These are phyloP conservation scores for Ganoderma leucocontextum DNA, from an alignment of 1,284 basidiomycete species.

Conservation along the genomic window DNA sequence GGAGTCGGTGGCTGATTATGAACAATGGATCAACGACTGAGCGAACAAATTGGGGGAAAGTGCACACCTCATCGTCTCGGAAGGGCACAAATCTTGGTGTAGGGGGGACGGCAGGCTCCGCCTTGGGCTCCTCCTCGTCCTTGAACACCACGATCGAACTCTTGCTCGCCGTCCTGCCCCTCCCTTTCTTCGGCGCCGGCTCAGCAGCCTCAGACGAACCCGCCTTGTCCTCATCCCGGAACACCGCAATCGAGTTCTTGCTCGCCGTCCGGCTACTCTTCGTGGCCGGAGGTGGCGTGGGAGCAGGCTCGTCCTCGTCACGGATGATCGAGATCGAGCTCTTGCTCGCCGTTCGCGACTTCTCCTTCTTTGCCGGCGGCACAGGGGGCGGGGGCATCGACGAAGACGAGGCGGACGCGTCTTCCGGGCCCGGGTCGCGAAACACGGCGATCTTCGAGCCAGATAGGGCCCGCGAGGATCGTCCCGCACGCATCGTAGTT, in stretches of 20 bases:
- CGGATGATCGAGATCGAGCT: conserved; percentile 58
- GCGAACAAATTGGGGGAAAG: not conserved
- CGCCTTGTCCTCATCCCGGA: conserved; percentile 39
- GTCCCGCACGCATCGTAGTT: conserved; percentile 65
- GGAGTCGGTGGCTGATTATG: conserved; percentile 28
- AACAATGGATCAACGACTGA: not conserved
- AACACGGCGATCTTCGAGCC: conserved; percentile 61
- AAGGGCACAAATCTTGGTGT: conserved; percentile 73
- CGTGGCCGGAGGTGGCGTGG: conserved; percentile 35
- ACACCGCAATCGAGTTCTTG: conserved; percentile 35
- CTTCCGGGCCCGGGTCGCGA: conserved; percentile 53
- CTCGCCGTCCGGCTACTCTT: conserved; percentile 30
- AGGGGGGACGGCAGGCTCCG: conserved; percentile 42
- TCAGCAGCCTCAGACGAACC: conserved; percentile 44
- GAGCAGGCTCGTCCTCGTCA: conserved; percentile 46
- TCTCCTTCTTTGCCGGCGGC: conserved; percentile 39
- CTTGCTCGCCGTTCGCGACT: conserved; percentile 23
- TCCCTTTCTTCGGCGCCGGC: conserved; percentile 38
- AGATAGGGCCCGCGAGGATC: conserved; percentile 58
- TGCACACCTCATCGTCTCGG: conserved; percentile 52
- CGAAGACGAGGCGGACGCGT: conserved; percentile 14
- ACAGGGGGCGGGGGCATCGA: conserved; percentile 41
- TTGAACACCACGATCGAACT: conserved; percentile 36
- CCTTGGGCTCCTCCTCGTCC: conserved; percentile 36
- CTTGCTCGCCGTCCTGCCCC: conserved; percentile 29